Evolutionary conservation across 495 filamentous ascomycete genomes (phyloP).

Genomic region (Aspergillus ellipticus): DNA sequence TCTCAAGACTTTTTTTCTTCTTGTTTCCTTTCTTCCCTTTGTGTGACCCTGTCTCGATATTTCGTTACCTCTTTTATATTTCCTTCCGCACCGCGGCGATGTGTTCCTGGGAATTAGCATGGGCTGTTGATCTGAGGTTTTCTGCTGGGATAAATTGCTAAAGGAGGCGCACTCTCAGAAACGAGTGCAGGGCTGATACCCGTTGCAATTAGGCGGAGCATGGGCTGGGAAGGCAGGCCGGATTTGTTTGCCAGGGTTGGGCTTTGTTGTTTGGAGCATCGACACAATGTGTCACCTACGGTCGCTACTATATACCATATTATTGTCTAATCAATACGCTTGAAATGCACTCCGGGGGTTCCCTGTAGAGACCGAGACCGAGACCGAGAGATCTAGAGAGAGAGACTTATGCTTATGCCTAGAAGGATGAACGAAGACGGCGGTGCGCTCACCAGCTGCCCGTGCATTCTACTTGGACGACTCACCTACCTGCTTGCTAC

Average conservation of each 20-base stretch:
- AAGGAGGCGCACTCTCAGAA: constrained; percentile 1
- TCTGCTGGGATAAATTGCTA: constrained; percentile 1
- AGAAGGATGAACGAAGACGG: too few relatives aligned
- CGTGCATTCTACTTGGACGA: too few relatives aligned
- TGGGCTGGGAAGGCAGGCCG: constrained; percentile 13
- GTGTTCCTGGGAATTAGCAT: background rate
- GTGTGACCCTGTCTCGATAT: constrained; percentile 12
- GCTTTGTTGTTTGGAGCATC: constrained; percentile 6
- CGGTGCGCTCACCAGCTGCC: too few relatives aligned
- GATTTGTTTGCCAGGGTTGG: constrained; percentile 9
- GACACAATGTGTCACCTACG: constrained; percentile 11
- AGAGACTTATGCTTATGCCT: too few relatives aligned
- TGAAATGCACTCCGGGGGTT: background rate
- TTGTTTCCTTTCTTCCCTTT: constrained; percentile 15
- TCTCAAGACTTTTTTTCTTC: constrained; percentile 14
- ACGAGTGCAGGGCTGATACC: constrained; percentile 14
- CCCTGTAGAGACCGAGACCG: too few relatives aligned
- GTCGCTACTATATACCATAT: constrained; percentile 12
- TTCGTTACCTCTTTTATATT: constrained; percentile 2
- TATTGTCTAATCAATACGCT: constrained; percentile 15
- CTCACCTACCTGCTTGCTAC: too few relatives aligned
- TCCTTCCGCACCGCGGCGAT: background rate
- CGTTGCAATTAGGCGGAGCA: constrained; percentile 16
- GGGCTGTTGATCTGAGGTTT: constrained; percentile 1
- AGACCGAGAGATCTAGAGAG: too few relatives aligned